Base-by-base conservation (phyloP, 805 yeast genomes). In the Wickerhamomyces chambardii region DNA sequence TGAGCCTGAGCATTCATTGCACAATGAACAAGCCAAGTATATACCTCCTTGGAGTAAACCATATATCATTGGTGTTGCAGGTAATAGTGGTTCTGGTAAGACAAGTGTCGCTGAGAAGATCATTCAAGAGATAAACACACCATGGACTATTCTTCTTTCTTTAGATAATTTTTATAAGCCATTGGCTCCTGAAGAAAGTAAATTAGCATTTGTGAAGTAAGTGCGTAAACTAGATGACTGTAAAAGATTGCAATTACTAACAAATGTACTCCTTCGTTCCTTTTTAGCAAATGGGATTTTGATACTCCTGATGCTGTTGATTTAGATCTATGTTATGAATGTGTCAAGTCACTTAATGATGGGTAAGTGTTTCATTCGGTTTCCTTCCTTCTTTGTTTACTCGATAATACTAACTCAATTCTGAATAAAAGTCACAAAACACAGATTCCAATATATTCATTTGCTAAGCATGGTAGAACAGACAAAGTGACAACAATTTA, bases 111-210 rank as follows among this genome's bases (percentile, higher is more conserved):
- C 97, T 0, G 78, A 86, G 28, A 72, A 74, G 43, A 80, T 92
- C 46, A 84, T 89, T 35, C 73, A 80, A 36, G 77, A 78, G 41
- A 64, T 76, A 40, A 79, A 85, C 58, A 85, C 85, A 36, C 97
- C 97, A 1, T 89, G 97, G 96, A 85, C 97, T 0, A 90, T 92
- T 11, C 64, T 92, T 37, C 53, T 90, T 16, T 83, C 96, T 2
- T 68, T 87, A 61, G 98, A 92, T 54, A 90, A 90, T 58, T 92
- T 90, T 54, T 92, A 92, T 61, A 75, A 70, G 32, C 92, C 92
- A 0, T 64, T 92, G 45, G 68, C 65, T 2, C 59, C 56, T 3
- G 90, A 75, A 30, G 74, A 84, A 43, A 65, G 82, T 15, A 47
- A 63, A 37, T 49, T 45, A 35, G 97, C 97, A 0, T 82, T 79